Conservation (phyloP, 192 early-diverging fungal genomes). For the Chytriomyces sp. region DNA sequence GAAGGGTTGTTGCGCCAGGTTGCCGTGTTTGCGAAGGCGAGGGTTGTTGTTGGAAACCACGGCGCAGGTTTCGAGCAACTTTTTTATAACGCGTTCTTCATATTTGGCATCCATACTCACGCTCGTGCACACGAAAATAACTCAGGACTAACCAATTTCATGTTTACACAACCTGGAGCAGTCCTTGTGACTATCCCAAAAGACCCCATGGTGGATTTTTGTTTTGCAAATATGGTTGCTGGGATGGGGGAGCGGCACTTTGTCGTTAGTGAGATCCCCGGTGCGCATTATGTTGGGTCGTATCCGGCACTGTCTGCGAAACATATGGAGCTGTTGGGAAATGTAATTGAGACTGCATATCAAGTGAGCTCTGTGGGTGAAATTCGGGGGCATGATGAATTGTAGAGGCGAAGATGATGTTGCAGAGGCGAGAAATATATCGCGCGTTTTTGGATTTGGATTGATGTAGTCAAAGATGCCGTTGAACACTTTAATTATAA, state of each 20-base stretch:
- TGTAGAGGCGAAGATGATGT: background rate
- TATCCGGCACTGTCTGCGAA: conserved; percentile 2
- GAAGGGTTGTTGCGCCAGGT: conserved; percentile 17
- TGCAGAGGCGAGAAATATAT: no score
- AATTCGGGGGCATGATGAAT: background rate
- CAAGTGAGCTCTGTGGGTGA: background rate
- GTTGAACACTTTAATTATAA: no score
- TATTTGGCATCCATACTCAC: no score
- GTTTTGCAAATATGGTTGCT: conserved; percentile 30
- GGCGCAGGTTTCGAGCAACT: conserved; percentile 8
- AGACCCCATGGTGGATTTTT: conserved; percentile 16
- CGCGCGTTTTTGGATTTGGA: no score
- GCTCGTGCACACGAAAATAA: no score
- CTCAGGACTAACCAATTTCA: conserved; percentile 10
- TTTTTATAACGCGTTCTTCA: no score
- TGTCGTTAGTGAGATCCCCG: conserved; percentile 14
- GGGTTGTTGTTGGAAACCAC: conserved; percentile 26
- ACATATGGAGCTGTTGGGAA: conserved; percentile 15
- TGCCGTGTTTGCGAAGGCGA: conserved; percentile 14
- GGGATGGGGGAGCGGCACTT: conserved; percentile 23
- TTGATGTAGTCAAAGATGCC: no score
- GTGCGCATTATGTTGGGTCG: conserved; percentile 19
- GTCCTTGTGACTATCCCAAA: conserved; percentile 19
- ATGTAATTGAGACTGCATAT: conserved; percentile 11
- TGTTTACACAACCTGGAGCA: conserved; percentile 22